Base-by-base conservation (phyloP, 192 early-diverging fungal genomes). In the Umbelopsis ramanniana region DNA sequence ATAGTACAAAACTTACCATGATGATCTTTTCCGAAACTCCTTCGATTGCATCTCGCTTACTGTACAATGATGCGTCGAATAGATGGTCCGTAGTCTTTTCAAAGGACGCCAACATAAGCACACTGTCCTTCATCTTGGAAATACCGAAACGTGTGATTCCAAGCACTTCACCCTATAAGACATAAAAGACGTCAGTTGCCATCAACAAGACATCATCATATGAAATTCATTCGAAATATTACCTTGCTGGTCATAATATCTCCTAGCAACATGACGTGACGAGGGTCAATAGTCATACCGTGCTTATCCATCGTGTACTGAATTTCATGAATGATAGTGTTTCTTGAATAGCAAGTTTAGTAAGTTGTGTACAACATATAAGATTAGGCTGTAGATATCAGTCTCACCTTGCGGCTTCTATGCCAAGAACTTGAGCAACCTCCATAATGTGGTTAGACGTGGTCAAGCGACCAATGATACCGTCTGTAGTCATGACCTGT, bases 11-110 rank as follows among this genome's bases (percentile, higher is more conserved):
- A 40, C 66, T 63, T 77, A 77, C 76, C 96, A 99, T 98, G 82
- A 99, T 99, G 69, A 99, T 98, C 77, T 96, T 94, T 81, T 99
- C 98, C 2, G 94, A 96, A 3, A 99, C 98, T 40, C 98, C 98
- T 60, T 94, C 88, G 67, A 98, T 94, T 45, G 87, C 89, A 78
- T 99, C 98, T 52, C 89, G 86, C 80, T 98, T 97, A 53, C 94
- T 93, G 82, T 94, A 97, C 76, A 96, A 92, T 3, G 98, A 89
- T 0, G 98, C 98, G 50, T 99, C 97, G 74, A 99, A 99, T 73
- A 99, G 85, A 74, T 99, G 97, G 74, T 99, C 98, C 0, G 97
- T 98, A 0, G 98, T 99, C 86, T 98, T 99, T 84, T 99, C 98
- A 75, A 99, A 99, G 46, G 96, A 99, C 11, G 97, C 97, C 76